A percentile compares a stretch with the other conserved stretches of the same genome.
phyloP scores from a whole-genome alignment of 1,284 basidiomycete species.

The Schizophyllum commune region DNA sequence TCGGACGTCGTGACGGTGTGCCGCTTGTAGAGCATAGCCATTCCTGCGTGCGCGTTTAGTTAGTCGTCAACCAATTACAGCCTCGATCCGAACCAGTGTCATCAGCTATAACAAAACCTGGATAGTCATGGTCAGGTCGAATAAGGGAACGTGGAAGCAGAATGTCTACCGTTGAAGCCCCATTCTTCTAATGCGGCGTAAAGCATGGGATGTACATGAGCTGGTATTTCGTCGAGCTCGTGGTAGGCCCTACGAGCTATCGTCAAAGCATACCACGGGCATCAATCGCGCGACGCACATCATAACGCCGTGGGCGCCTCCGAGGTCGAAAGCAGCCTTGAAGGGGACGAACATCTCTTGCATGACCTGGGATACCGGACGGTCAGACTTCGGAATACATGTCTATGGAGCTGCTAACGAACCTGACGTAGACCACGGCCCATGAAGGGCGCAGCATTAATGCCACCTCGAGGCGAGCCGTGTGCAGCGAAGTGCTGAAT shows the following conservation, averaged over 20 bases:
- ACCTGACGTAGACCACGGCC: conserved; percentile 16
- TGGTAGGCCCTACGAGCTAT: conserved; percentile 16
- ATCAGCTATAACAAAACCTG: conserved; percentile 20
- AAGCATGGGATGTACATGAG: conserved; percentile 17
- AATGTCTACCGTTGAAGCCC: conserved; percentile 17
- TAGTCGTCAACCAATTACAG: neutral
- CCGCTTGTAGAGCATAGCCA: conserved; percentile 14
- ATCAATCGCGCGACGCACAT: no score
- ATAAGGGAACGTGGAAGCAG: neutral
- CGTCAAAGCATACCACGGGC: neutral
- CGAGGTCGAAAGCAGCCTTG: conserved; percentile 20
- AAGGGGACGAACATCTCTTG: conserved; percentile 23
- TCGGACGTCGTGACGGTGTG: conserved; percentile 15
- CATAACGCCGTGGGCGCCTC: conserved; percentile 21
- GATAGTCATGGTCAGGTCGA: neutral
- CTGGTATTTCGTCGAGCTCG: conserved; percentile 20
- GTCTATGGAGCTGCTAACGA: no score
- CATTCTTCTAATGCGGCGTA: conserved; percentile 20
- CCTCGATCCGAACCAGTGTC: conserved; percentile 13
- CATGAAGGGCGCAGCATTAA: conserved; percentile 22
- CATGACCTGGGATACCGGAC: conserved; percentile 12
- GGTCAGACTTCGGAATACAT: no score
- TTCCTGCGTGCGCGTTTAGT: conserved; percentile 5
- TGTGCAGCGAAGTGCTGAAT: conserved; percentile 23
- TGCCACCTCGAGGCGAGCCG: conserved; percentile 19